Evolutionary conservation across 164 flowering plant species (phyloP), one percentile per base, ranked within the genome.

Genomic region (Vitis rupestris): DNA sequence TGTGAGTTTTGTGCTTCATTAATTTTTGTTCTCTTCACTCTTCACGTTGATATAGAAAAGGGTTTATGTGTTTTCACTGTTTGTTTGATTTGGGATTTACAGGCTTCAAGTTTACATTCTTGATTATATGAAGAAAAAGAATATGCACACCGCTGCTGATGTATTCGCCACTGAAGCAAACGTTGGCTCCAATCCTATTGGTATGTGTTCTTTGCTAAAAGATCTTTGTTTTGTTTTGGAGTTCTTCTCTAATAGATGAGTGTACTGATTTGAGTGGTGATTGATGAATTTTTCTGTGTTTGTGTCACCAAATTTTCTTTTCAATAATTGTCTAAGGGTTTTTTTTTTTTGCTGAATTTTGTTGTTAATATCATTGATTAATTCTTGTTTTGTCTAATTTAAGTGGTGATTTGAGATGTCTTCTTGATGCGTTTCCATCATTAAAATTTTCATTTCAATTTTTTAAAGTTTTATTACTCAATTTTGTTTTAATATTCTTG

Each of bases 111-210:
- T 63, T 1, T 76, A 69, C 61, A 23, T 80, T 69, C 65, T 68
- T 58, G 83, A 80, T 71, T 74, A 80, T n/a, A 19, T 80, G 75
- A 52, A 51, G 64, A 74, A 67, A 54, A 80, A 53, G 72, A 69
- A 74, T 3, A 61, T 74, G 76, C 64, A 61, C 49, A 50, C 0
- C 50, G 59, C 80, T 52, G 83, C 83, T 58, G 69, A 44, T 12
- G 51, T 72, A 27, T 80, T 80, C 63, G 52, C 30, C 16, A 50
- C 14, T 1, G 80, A 80, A 55, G 76, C 76, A 9, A 48, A 71
- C 19, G 61, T 70, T 17, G 0, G 4, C n/a, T 48, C 50, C 2
- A 9, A 12, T 12, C 63, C 68, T 61, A 61, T 74, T 68, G 75
- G 82, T 80, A 67, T 67, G 74, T 52, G 44, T 47, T 63, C 55